These are phyloP conservation scores for Neurospora terricola DNA, from an alignment of 495 filamentous ascomycete genomes.

Conservation along the genomic window DNA sequence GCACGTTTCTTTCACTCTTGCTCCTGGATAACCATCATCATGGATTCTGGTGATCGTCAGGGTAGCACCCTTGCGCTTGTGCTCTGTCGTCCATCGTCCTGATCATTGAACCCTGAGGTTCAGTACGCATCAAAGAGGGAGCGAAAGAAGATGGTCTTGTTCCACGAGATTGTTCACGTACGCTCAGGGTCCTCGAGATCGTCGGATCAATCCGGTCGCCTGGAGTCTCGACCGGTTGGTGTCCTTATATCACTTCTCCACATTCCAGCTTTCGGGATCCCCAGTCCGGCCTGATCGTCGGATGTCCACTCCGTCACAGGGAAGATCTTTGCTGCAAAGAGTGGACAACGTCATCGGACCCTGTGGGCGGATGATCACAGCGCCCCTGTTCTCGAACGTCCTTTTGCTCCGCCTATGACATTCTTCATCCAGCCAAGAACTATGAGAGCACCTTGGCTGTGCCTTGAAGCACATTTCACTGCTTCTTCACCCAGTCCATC, in stretches of 20 bases:
- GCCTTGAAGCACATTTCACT: not conserved
- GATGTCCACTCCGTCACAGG: not conserved
- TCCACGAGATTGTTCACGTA: not conserved
- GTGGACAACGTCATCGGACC: not conserved
- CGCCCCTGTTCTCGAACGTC: not conserved
- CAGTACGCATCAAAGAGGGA: not conserved
- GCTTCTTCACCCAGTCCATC: not conserved
- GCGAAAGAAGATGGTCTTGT: not conserved
- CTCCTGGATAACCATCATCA: not conserved
- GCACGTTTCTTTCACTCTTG: not conserved
- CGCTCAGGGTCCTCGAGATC: not conserved
- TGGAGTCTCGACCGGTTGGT: not conserved
- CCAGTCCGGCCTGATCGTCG: not conserved
- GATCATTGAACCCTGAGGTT: not conserved
- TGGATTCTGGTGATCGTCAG: not conserved
- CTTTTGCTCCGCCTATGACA: not conserved
- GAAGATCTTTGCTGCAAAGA: not conserved
- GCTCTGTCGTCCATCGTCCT: not conserved
- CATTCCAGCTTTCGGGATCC: not conserved
- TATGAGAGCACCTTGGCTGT: not conserved
- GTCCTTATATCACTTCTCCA: not conserved
- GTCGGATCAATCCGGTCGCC: not conserved
- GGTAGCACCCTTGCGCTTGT: not conserved
- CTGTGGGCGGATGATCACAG: not conserved
- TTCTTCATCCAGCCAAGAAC: not conserved